A percentile compares a stretch with the other conserved stretches of the same genome.
These are phyloP conservation scores for Papiliotrema fonsecae DNA, from an alignment of 1,284 basidiomycete genomes.

Conservation along the genomic window DNA sequence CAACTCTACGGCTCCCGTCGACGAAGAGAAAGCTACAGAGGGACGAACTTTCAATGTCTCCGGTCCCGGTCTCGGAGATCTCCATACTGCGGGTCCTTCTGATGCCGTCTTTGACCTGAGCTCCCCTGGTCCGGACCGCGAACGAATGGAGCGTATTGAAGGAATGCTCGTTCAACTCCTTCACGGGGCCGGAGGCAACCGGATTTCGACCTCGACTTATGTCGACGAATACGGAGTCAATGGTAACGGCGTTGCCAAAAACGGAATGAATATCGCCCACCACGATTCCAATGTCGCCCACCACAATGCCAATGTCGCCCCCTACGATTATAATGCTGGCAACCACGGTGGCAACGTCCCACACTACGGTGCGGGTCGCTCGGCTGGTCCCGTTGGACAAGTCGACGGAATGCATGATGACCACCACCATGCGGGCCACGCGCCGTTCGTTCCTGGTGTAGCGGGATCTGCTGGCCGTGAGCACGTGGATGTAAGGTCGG, in stretches of 20 bases:
- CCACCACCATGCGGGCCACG: no score
- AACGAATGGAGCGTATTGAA: conserved; percentile 27
- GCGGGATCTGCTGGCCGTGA: no score
- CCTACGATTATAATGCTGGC: neutral
- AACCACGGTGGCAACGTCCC: neutral
- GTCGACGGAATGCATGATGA: no score
- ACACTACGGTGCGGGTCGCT: no score
- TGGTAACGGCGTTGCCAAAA: neutral
- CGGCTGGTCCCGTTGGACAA: no score
- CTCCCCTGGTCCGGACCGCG: conserved; percentile 13
- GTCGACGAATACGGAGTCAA: conserved; percentile 14
- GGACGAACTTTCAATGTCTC: conserved; percentile 18
- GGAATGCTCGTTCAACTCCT: conserved; percentile 20
- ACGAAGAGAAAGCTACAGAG: conserved; percentile 9
- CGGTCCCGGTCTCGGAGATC: conserved; percentile 37
- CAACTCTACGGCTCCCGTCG: neutral
- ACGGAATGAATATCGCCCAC: neutral
- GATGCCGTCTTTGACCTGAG: conserved; percentile 29
- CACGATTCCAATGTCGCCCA: no score
- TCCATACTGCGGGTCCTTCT: conserved; percentile 25
- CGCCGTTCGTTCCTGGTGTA: no score
- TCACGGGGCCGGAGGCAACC: neutral
- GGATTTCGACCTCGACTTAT: conserved; percentile 14
- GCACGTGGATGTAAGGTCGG: no score
- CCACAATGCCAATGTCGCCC: neutral